These are phyloP conservation scores for Dipodascopsis tothii DNA, from an alignment of 805 yeast species.

Conservation along the genomic window DNA sequence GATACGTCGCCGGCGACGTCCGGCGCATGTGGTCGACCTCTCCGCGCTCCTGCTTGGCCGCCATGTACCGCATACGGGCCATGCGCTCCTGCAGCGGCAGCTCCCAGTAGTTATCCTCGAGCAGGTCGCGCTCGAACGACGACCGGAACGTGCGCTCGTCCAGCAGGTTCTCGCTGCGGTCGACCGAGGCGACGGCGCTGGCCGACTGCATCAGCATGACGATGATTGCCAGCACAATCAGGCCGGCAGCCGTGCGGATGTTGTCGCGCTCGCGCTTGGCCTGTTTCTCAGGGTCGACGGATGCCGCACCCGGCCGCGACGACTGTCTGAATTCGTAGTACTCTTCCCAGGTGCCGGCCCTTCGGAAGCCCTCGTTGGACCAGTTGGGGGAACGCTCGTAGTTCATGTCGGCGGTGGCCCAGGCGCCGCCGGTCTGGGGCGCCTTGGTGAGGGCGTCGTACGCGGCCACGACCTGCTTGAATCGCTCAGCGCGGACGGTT, in stretches of 20 bases:
- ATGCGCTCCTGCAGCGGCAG: not conserved
- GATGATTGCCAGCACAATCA: conserved; percentile 5
- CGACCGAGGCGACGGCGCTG: conserved; percentile 8
- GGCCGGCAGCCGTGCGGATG: conserved; percentile 14
- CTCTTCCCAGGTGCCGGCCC: conserved; percentile 18
- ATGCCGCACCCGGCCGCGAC: not conserved
- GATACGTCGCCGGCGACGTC: not conserved
- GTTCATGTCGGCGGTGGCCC: not conserved
- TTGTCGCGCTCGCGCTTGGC: conserved; percentile 5
- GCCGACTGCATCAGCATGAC: conserved; percentile 14
- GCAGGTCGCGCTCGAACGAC: not conserved
- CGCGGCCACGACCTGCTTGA: conserved; percentile 51
- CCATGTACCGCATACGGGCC: not conserved
- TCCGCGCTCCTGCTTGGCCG: not conserved
- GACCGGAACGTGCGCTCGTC: not conserved
- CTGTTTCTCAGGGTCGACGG: not conserved
- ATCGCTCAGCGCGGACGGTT: conserved; percentile 36
- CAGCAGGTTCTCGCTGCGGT: not conserved
- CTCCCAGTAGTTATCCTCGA: not conserved
- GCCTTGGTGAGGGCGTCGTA: conserved; percentile 49
- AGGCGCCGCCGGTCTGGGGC: conserved; percentile 28
- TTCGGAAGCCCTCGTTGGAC: conserved; percentile 2
- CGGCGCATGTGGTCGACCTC: not conserved
- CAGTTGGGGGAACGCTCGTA: not conserved
- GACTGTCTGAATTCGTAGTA: conserved; percentile 4